These are phyloP conservation scores for Alternaria sp. DNA, from an alignment of 2,329 filamentous ascomycete genomes.

Conservation along the genomic window DNA sequence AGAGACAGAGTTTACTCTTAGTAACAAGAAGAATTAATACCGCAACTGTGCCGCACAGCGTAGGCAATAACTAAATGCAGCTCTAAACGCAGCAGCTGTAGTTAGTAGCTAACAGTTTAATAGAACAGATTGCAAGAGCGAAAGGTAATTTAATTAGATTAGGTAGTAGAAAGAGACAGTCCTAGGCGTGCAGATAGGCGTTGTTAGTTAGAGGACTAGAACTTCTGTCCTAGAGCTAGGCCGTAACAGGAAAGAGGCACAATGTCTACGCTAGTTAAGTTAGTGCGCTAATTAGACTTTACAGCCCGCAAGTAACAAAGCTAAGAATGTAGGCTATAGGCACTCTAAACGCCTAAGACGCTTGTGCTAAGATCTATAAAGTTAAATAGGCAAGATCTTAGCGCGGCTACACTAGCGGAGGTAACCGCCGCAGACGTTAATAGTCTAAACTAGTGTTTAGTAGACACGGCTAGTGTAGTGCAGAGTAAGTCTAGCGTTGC, in stretches of 20 bases:
- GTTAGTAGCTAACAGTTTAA: constrained; percentile 20
- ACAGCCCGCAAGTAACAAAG: constrained; percentile 36
- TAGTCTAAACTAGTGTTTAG: background rate
- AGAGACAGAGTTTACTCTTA: background rate
- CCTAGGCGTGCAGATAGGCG: constrained; percentile 44
- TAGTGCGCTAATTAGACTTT: constrained; percentile 37
- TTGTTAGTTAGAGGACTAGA: constrained; percentile 37
- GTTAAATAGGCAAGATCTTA: constrained; percentile 28
- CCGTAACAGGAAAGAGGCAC: constrained; percentile 28
- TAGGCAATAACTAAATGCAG: constrained; percentile 22
- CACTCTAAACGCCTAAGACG: constrained; percentile 30
- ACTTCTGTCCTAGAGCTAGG: constrained; percentile 30
- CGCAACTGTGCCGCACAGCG: background rate
- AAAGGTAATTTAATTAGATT: constrained; percentile 11
- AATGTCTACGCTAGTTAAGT: constrained; percentile 15
- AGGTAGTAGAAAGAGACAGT: constrained; percentile 27
- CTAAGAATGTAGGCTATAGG: constrained; percentile 28
- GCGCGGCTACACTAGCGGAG: constrained; percentile 17
- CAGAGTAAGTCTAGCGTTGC: background rate
- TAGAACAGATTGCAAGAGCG: constrained; percentile 1
- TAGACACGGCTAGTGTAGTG: background rate
- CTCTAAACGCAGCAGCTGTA: constrained; percentile 43
- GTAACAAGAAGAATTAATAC: background rate
- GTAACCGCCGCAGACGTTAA: background rate
- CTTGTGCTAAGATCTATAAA: constrained; percentile 20